Percentiles rank a stretch among this genome's conserved stretches.
These are phyloP conservation scores for Gnaphalium uliginosum DNA, from an alignment of 129 eudicot species.

Conservation along the genomic window DNA sequence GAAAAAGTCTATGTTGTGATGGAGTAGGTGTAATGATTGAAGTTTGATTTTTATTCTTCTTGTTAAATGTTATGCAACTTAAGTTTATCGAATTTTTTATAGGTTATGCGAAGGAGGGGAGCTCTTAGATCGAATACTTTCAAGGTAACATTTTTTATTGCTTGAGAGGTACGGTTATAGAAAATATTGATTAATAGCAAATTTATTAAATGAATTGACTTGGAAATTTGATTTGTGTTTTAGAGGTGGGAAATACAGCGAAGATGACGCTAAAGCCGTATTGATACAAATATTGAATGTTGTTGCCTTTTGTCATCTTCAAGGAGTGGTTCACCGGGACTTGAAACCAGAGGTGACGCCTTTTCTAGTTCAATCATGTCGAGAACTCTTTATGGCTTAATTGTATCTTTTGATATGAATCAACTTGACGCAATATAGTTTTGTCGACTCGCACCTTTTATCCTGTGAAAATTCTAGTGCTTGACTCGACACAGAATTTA, in stretches of 20 bases:
- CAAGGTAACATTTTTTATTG: slow-evolving; percentile 56
- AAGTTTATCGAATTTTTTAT: slow-evolving; percentile 12
- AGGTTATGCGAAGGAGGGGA: slow-evolving; percentile 99
- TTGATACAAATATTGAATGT: slow-evolving; percentile 79
- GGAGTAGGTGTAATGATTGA: slow-evolving; percentile 62
- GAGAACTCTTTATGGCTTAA: neutral
- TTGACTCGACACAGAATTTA: neutral
- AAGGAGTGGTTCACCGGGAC: slow-evolving; percentile 98
- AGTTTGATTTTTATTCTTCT: neutral
- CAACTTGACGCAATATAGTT: neutral
- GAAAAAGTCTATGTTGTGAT: slow-evolving; percentile 86
- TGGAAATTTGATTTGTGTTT: slow-evolving; percentile 1
- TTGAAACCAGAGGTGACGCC: slow-evolving; percentile 83
- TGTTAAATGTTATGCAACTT: neutral
- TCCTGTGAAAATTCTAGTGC: neutral
- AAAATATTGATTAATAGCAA: neutral
- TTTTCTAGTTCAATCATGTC: slow-evolving; percentile 1
- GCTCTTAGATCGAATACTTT: slow-evolving; percentile 79
- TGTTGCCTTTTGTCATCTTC: slow-evolving; percentile 95
- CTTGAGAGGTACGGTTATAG: neutral
- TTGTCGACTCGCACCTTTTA: neutral
- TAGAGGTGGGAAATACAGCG: slow-evolving; percentile 93
- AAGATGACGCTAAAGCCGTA: slow-evolving; percentile 89
- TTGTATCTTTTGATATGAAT: neutral
- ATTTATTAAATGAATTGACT: slow-evolving; percentile 8